phyloP scores from a whole-genome alignment of 225 moss, liverwort and hornwort genomes.

The Antitrichia curtipendula region DNA sequence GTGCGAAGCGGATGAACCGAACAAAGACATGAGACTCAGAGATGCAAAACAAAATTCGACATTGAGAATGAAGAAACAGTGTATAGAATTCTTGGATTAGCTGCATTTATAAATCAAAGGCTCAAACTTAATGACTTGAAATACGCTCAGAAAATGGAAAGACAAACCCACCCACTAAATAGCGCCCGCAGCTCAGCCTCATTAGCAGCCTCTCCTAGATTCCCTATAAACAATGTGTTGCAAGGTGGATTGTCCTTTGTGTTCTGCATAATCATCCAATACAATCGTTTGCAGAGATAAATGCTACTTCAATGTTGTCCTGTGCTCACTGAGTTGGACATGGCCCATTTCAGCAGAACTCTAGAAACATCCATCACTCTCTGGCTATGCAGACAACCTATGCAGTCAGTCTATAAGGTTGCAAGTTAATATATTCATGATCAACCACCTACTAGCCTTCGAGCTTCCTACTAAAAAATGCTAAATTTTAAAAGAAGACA shows the following conservation, averaged over 20 bases:
- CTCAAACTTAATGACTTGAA: background rate
- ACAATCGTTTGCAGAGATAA: background rate
- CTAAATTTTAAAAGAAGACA: background rate
- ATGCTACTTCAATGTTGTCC: background rate
- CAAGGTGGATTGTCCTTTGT: slow-evolving; percentile 95
- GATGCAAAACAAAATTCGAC: background rate
- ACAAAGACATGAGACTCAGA: background rate
- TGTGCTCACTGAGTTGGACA: background rate
- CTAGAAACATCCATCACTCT: background rate
- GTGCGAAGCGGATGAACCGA: background rate
- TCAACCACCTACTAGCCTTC: background rate
- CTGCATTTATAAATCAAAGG: background rate
- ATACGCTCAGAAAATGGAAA: background rate
- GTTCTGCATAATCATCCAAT: slow-evolving; percentile 46
- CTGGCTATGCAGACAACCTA: background rate
- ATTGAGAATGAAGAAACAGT: background rate
- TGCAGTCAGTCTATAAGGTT: background rate
- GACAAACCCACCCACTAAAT: slow-evolving; percentile 63
- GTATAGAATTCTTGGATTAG: background rate
- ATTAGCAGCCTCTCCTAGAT: slow-evolving; percentile 76
- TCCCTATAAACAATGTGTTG: slow-evolving; percentile 95
- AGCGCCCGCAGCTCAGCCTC: slow-evolving; percentile 80
- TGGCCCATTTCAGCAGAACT: background rate
- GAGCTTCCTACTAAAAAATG: background rate
- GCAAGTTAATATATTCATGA: background rate